phyloP scores from a whole-genome alignment of 1,139 yeast species.

The Taphrina deformans region DNA sequence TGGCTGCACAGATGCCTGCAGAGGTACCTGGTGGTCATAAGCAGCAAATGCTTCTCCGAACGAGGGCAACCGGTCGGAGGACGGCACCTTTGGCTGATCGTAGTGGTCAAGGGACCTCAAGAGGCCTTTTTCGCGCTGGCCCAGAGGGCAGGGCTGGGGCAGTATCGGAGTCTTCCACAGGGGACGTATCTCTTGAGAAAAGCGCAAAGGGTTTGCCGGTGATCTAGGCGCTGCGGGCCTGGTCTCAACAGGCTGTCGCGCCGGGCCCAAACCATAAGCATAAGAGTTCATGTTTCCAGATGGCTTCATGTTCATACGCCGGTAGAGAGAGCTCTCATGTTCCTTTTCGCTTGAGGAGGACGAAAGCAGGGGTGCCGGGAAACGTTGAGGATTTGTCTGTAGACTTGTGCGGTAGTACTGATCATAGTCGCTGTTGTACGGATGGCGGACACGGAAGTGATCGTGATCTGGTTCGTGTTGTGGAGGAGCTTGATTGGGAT shows the following conservation, averaged over 20 bases:
- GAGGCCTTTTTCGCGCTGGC: background rate
- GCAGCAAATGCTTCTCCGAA: constrained; percentile 13
- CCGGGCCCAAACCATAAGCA: background rate
- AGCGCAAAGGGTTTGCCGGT: background rate
- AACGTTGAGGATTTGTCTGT: background rate
- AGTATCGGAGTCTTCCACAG: background rate
- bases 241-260: background rate
- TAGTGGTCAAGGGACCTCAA: background rate
- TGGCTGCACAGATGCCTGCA: background rate
- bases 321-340: background rate
- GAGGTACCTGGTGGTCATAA: background rate
- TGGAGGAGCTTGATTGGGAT: background rate
- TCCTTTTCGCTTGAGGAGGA: background rate
- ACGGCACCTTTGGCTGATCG: background rate
- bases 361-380: constrained; percentile 1
- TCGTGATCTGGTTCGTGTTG: background rate
- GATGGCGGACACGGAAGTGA: constrained; percentile 1
- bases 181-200: background rate
- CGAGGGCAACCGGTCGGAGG: constrained; percentile 1
- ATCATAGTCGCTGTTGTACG: constrained; percentile 6
- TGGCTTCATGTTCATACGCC: background rate
- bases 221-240: background rate
- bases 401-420: background rate
- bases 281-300: background rate
- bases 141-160: background rate